Evolutionary conservation across 2,329 filamentous ascomycete species (phyloP).

Genomic region (Tolypocladium ovalisporum): DNA sequence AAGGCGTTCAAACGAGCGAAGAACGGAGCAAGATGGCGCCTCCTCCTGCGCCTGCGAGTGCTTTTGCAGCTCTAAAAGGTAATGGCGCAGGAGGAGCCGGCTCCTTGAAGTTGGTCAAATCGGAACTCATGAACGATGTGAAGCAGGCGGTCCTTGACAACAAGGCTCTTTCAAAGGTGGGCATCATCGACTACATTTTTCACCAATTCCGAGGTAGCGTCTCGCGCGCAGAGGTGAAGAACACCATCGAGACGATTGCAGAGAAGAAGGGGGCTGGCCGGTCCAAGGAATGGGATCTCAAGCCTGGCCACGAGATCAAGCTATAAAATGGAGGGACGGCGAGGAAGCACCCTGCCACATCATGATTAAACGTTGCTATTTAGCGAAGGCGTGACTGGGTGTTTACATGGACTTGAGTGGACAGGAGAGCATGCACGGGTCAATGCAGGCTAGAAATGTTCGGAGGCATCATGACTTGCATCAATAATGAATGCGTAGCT

Average conservation of each 20-base stretch:
- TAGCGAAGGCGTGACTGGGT: background rate
- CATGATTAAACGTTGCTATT: background rate
- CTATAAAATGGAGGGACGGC: constrained; percentile 7
- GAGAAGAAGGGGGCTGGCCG: constrained; percentile 26
- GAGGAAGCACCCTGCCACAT: background rate
- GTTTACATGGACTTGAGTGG: background rate
- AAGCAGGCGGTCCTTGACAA: constrained; percentile 30
- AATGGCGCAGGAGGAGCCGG: constrained; percentile 6
- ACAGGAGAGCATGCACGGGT: background rate
- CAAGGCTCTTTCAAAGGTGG: constrained; percentile 26
- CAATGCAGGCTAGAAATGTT: background rate
- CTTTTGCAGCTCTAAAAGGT: constrained; percentile 23
- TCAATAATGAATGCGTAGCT: background rate
- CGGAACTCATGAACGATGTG: constrained; percentile 28
- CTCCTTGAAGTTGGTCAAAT: constrained; percentile 21
- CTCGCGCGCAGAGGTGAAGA: constrained; percentile 29
- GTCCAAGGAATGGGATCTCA: constrained; percentile 27
- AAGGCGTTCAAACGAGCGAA: constrained; percentile 7
- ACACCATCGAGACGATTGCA: constrained; percentile 28
- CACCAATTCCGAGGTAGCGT: constrained; percentile 24
- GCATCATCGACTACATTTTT: constrained; percentile 29
- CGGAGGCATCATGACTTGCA: background rate
- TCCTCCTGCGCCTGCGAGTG: constrained; percentile 21
- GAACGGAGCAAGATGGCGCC: constrained; percentile 18
- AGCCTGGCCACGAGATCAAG: constrained; percentile 25